Evolutionary conservation across 495 filamentous ascomycete genomes (phyloP).

Genomic region (Penicillium ochrochloron): DNA sequence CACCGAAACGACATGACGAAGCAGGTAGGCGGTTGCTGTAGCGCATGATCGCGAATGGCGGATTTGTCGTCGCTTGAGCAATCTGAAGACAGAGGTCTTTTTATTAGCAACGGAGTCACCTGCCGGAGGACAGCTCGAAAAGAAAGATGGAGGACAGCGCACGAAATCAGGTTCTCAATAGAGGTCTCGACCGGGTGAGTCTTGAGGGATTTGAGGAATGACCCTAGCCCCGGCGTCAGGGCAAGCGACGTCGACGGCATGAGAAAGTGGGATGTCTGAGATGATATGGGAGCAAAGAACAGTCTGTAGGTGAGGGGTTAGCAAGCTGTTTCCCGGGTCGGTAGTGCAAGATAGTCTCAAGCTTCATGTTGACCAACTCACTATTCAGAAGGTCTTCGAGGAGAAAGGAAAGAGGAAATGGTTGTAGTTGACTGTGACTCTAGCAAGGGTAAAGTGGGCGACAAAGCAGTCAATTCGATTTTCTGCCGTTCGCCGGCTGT

Average conservation of each 20-base stretch:
- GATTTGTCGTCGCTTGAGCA: conserved; percentile 90
- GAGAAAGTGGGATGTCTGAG: conserved; percentile 31
- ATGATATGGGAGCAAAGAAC: neutral
- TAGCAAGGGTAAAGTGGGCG: conserved; percentile 28
- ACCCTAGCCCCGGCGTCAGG: conserved; percentile 70
- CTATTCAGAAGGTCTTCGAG: conserved; percentile 1
- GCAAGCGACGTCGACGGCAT: conserved; percentile 57
- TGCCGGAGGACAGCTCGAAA: neutral
- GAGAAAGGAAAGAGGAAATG: conserved; percentile 4
- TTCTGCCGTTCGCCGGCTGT: conserved; percentile 37
- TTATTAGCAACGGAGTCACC: conserved; percentile 22
- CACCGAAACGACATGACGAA: conserved; percentile 79
- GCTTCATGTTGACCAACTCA: neutral
- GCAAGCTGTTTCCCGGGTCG: neutral
- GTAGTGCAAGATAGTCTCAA: neutral
- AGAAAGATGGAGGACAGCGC: conserved; percentile 34
- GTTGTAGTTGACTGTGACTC: conserved; percentile 3
- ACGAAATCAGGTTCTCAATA: conserved; percentile 82
- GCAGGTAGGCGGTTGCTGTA: conserved; percentile 83
- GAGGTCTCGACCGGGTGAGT: conserved; percentile 73
- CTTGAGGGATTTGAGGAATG: conserved; percentile 78
- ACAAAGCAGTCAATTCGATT: conserved; percentile 32
- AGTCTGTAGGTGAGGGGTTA: conserved; percentile 11
- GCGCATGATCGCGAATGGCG: conserved; percentile 85
- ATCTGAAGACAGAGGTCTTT: conserved; percentile 49